Base-by-base conservation (phyloP, 2,329 filamentous ascomycete genomes). In the Xylariaceae sp. region DNA sequence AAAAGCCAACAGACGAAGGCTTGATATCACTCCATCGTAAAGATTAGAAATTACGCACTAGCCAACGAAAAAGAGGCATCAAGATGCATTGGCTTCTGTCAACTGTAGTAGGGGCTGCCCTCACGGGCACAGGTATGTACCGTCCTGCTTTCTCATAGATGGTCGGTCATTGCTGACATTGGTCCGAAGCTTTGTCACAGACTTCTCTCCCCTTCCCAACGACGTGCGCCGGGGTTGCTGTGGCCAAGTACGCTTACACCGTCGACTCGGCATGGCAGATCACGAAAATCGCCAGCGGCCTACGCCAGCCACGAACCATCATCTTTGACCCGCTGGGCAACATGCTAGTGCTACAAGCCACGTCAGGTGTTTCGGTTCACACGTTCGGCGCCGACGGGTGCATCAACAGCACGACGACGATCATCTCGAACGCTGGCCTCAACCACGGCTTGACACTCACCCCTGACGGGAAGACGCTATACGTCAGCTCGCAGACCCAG, bases 371-470 rank as follows among this genome's bases (percentile, higher is more conserved):
- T 21, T 69, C 65, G 4, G 67, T 65, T 14, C 66, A 69, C 50
- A 68, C 65, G 8, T 67, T 71, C 23, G 66, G 68, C 16, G 44
- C 57, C 5, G 60, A 69, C 19, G 65, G 69, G 23, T 71, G 69
- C 49, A 58, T 71, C 41, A 70, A 65, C 47, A 66, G 63, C 57
- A 67, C 65, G 23, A 60, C 60, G 56, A 66, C 50, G 28, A 61
- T 71, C 41, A 43, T 69, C 28, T 52, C 56, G 26, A 65, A 63
- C 51, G n/a, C 62, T 12, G 58, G 58, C 34, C 63, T 71, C 21
- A 85, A 85, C 56, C 77, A 79, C 60, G 76, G 75, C 19, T 67
- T 78, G 49, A 71, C 71, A 11, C 67, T 79, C 11, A 75, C 73
- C 1, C 67, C 69, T 3, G 74, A 78, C 62, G 72, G 74, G 12